A percentile compares a stretch with the other conserved stretches of the same genome.
Evolutionary conservation across 106 monocot species (phyloP).

Genomic region (Apostasia ramifera): DNA sequence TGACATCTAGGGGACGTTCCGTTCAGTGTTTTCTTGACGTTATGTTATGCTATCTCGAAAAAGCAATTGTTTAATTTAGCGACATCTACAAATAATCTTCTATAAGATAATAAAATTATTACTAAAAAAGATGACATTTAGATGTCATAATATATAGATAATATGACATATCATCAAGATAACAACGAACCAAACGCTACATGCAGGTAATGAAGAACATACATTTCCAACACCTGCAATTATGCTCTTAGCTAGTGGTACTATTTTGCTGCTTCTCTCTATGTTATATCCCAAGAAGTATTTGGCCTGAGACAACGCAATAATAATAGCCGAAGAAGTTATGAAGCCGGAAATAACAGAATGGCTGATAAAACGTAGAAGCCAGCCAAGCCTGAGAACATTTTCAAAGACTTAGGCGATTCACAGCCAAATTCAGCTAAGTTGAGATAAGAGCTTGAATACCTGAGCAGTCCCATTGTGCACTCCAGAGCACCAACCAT

Average conservation of each 20-base stretch:
- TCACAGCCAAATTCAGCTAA: neutral
- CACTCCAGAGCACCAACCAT: conserved; percentile 90
- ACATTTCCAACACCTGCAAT: conserved; percentile 65
- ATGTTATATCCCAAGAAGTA: conserved; percentile 82
- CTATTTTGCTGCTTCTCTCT: conserved; percentile 75
- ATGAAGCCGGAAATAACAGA: conserved; percentile 93
- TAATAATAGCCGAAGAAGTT: conserved; percentile 85
- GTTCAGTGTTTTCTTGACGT: too few species aligned
- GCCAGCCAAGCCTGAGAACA: conserved; percentile 74
- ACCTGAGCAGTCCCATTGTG: conserved; percentile 69
- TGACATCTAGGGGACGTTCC: too few species aligned
- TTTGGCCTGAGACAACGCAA: conserved; percentile 78
- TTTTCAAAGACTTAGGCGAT: too few species aligned
- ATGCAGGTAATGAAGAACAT: conserved; percentile 11
- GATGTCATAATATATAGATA: too few species aligned
- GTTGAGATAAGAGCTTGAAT: neutral
- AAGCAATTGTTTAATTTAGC: too few species aligned
- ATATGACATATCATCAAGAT: too few species aligned
- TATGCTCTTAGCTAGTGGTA: conserved; percentile 70
- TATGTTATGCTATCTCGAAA: too few species aligned
- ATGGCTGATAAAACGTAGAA: conserved; percentile 83
- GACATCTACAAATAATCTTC: too few species aligned
- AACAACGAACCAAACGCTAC: too few species aligned
- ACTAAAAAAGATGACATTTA: too few species aligned
- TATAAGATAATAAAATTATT: too few species aligned